Evolutionary conservation across 805 yeast genomes (phyloP), one percentile per base, ranked within the genome.

Genomic region (Priceomyces medius): DNA sequence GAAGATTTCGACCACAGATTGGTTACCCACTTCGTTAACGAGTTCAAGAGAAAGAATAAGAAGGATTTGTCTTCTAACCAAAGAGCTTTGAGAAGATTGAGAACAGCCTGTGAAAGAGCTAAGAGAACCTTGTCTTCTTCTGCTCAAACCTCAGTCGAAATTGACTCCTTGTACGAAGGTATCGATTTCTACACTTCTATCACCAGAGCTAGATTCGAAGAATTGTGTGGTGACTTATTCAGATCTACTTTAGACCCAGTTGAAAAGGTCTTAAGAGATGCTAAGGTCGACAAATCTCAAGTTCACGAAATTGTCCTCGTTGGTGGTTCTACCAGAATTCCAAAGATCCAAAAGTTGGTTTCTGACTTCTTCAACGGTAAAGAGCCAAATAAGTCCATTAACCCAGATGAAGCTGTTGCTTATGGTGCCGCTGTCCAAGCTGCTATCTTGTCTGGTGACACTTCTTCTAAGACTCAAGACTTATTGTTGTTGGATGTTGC

Each of bases 381-480:
- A 79, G 89, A 89, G 73, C 91, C 95, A 52, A 88, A 96, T 54
- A 91, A 90, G 80, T 91, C 96, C 59, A 91, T 91, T 62, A 91
- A 91, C 77, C 98, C 99, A 50, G 99, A 91, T 74, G 99, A 91
- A 78, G 99, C 99, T 66, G 98, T 91, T 61, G 99, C 98, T 33
- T 91, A 83, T 59, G 99, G 99, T 80, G 98, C 98, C 47, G 97
- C 99, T 50, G 97, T 91, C 50, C 99, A 91, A 77, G 98, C 96
- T 44, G 98, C 98, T 76, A 95, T 91, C 55, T 76, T 91, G 52
- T 82, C 95, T 42, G 98, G 98, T 69, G 97, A 90, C 46, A 64
- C 70, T 40, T 66, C 71, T 18, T 59, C 68, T 20, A 64, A 67
- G 66, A 70, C 74, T 42, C 73, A 69, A 55, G 74, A 69, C 58